Conservation (phyloP, 1,284 basidiomycete genomes). For the Microbotryomycetes sp. region DNA sequence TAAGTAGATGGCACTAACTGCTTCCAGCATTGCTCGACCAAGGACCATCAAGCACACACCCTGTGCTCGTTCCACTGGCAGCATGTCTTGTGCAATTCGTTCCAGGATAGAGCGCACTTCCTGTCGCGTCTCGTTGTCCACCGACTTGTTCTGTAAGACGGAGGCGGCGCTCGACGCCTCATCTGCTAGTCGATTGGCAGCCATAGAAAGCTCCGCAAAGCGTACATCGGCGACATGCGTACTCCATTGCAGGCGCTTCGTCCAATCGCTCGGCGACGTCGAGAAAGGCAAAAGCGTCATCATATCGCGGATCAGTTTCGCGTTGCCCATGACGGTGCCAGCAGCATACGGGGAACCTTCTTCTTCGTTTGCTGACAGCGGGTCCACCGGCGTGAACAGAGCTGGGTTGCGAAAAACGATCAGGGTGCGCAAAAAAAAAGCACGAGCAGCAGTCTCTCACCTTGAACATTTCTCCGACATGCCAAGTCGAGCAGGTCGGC, state of each 20-base stretch:
- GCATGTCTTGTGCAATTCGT: constrained; percentile 12
- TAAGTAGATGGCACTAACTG: constrained; percentile 22
- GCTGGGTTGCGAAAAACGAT: constrained; percentile 3
- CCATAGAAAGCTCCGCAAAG: constrained; percentile 25
- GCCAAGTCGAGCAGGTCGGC: constrained; percentile 28
- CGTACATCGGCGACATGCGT: constrained; percentile 30
- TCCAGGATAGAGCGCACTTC: constrained; percentile 24
- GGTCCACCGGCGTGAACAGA: constrained; percentile 30
- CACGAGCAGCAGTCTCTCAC: constrained; percentile 3
- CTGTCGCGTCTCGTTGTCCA: not conserved
- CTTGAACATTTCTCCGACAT: constrained; percentile 27
- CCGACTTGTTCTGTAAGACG: constrained; percentile 10
- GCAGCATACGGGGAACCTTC: constrained; percentile 3
- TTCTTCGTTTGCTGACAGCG: constrained; percentile 7
- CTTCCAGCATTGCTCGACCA: constrained; percentile 26
- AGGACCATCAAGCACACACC: constrained; percentile 21
- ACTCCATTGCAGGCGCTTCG: constrained; percentile 20
- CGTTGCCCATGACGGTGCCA: constrained; percentile 27
- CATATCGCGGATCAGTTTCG: constrained; percentile 25
- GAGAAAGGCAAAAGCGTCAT: constrained; percentile 22
- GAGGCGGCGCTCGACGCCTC: constrained; percentile 10
- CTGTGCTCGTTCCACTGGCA: constrained; percentile 25
- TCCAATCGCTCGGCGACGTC: constrained; percentile 11
- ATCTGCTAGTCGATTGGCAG: constrained; percentile 26
- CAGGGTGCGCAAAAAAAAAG: not conserved